Conservation (phyloP, 192 early-diverging fungal species). For the Glomus cerebriforme region DNA sequence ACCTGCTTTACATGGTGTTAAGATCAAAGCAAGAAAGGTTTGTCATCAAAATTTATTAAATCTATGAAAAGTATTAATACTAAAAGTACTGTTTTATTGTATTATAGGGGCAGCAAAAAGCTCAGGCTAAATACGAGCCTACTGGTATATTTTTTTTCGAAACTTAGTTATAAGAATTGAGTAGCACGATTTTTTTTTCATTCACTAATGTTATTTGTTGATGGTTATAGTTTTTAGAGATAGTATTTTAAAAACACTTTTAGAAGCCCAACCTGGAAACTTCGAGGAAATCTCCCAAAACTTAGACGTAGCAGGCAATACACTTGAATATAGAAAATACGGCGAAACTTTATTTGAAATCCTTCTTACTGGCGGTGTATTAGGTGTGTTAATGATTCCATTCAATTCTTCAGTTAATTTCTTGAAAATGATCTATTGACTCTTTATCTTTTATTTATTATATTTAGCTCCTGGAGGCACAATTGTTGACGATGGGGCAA, state of each 20-base stretch:
- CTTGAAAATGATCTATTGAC: neutral
- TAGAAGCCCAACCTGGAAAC: slow-evolving; percentile 54
- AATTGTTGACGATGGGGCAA: slow-evolving; percentile 74
- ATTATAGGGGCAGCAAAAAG: slow-evolving; percentile 65
- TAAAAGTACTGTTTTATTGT: neutral
- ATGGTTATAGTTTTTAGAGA: slow-evolving; percentile 57
- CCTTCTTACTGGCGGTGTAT: slow-evolving; percentile 87
- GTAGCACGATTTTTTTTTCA: neutral
- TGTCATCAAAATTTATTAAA: neutral
- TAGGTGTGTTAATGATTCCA: slow-evolving; percentile 57
- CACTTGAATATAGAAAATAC: slow-evolving; percentile 95
- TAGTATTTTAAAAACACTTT: slow-evolving; percentile 53
- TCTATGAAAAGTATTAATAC: no score
- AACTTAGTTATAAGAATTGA: neutral
- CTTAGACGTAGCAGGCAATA: slow-evolving; percentile 82
- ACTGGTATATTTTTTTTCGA: slow-evolving; percentile 39
- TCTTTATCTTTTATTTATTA: neutral
- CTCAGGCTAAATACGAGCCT: slow-evolving; percentile 66
- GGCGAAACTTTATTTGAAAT: slow-evolving; percentile 94
- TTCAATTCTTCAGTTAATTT: neutral
- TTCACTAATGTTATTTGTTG: neutral
- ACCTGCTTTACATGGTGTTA: slow-evolving; percentile 69
- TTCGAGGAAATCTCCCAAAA: slow-evolving; percentile 73
- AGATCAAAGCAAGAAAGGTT: slow-evolving; percentile 70
- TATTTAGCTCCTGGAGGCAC: slow-evolving; percentile 72